Base-by-base conservation (phyloP, 2,329 filamentous ascomycete genomes). In the Samsoniella hepiali region DNA sequence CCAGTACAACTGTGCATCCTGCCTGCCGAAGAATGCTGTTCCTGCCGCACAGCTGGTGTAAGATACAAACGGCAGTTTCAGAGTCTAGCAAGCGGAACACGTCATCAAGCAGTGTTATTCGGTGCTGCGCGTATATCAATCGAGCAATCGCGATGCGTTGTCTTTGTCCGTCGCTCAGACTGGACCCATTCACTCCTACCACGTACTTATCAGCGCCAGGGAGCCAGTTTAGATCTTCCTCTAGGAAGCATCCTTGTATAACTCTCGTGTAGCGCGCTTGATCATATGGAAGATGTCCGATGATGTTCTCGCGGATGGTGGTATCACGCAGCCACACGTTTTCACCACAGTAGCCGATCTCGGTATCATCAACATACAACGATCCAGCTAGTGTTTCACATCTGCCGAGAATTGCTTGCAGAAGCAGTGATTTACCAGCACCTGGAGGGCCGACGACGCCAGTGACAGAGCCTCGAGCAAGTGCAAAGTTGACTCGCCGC, bases 11-110 rank as follows among this genome's bases (percentile, higher is more conserved):
- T 6, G 58, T 60, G n/a, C 47, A 60, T 4, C 47, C 36, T 3
- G 45, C 17, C 27, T 34, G 40, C 6, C 47, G n/a, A 1, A 60
- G 36, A 1, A 53, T 29, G 13, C 58, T 38, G 17, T 51, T 42
- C 4, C 9, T 29, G 34, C 58, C 58, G 13, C 45, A 60, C 3
- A 60, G 34, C 3, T 53, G 34, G 5, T 40, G 27, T 4, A 60
- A 17, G 4, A 60, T 29, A 13, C n/a, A 32, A 2, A 34, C 9
- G 11, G 58, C 47, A 42, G 58, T 60, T 27, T 29, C 3, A n/a
- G n/a, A 9, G n/a, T 66, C 65, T 1, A 67, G 44, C 10, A 62
- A 63, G 11, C 65, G 65, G 36, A 67, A 63, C 15, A 47, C 59
- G 9, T 67, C 66, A 11, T 67, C 66, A 0, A 67, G 22, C 15